phyloP scores from a whole-genome alignment of 2,329 filamentous ascomycete species.

The Cercospora sojina region DNA sequence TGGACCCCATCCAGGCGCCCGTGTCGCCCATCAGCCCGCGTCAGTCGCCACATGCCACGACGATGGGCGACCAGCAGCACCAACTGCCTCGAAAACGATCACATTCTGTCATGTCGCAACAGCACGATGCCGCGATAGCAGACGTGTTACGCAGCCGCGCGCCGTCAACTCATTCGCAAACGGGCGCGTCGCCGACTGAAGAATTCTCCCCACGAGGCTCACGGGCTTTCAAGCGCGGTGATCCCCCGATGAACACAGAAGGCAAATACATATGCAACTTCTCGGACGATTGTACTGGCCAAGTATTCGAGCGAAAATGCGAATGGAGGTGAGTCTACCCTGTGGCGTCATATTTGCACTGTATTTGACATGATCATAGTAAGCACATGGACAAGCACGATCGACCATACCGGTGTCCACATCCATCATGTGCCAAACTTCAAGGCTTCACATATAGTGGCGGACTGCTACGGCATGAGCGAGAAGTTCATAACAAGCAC shows the following conservation, averaged over 20 bases:
- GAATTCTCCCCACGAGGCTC: conserved; percentile 27
- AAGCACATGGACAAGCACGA: conserved; percentile 99
- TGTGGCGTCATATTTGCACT: background rate
- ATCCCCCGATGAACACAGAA: conserved; percentile 62
- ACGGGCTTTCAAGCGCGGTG: conserved; percentile 39
- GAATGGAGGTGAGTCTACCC: conserved; percentile 79
- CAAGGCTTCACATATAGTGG: conserved; percentile 95
- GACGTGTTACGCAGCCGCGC: conserved; percentile 14
- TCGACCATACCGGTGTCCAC: conserved; percentile 81
- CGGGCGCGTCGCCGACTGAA: conserved; percentile 17
- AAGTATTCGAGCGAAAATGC: conserved; percentile 77
- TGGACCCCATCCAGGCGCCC: conserved; percentile 30
- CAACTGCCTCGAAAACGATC: conserved; percentile 33
- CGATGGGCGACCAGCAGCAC: conserved; percentile 27
- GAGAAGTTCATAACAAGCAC: conserved; percentile 89
- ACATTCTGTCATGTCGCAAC: conserved; percentile 34
- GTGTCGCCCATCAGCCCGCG: conserved; percentile 30
- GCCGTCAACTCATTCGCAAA: conserved; percentile 19
- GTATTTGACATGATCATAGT: conserved; percentile 49
- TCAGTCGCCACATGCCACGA: conserved; percentile 27
- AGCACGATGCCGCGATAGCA: conserved; percentile 9
- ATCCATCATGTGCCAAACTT: conserved; percentile 83
- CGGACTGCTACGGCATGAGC: conserved; percentile 82
- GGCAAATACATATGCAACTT: conserved; percentile 74
- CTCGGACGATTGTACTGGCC: conserved; percentile 65